Conservation (phyloP, 345 rosid genomes). For the Trapa incisa region DNA sequence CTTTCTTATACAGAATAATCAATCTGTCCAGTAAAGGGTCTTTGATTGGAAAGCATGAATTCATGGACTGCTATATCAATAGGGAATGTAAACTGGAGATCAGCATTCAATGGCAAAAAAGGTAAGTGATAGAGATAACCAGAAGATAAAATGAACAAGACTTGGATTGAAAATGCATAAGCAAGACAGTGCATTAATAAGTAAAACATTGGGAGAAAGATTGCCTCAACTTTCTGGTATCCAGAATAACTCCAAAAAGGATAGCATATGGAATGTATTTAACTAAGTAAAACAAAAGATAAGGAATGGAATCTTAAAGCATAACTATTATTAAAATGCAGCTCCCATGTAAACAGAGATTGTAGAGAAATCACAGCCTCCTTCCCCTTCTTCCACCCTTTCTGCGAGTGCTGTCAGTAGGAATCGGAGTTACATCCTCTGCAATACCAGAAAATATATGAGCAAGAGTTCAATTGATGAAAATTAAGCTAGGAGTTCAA, state of each 20-base stretch:
- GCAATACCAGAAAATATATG: not conserved
- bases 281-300: not conserved
- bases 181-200: too few species aligned
- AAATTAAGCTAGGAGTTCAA: not conserved
- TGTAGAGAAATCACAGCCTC: slow-evolving; percentile 39
- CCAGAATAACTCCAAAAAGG: not conserved
- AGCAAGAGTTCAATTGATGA: not conserved
- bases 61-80: too few species aligned
- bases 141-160: too few species aligned
- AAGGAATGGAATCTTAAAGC: not conserved
- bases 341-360: not conserved
- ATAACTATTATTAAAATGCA: not conserved
- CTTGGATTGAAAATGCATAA: too few species aligned
- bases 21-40: too few species aligned
- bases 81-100: too few species aligned
- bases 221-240: not conserved
- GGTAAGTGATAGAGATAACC: too few species aligned
- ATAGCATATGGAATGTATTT: not conserved
- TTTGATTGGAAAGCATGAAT: too few species aligned
- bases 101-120: too few species aligned
- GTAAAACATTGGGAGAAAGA: not conserved
- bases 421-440: slow-evolving; percentile 97
- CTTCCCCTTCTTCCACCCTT: slow-evolving; percentile 93
- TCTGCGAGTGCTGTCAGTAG: slow-evolving; percentile 84
- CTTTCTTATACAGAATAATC: too few species aligned